phyloP scores from a whole-genome alignment of 2,329 filamentous ascomycete genomes.

The Aspergillus nomiae region DNA sequence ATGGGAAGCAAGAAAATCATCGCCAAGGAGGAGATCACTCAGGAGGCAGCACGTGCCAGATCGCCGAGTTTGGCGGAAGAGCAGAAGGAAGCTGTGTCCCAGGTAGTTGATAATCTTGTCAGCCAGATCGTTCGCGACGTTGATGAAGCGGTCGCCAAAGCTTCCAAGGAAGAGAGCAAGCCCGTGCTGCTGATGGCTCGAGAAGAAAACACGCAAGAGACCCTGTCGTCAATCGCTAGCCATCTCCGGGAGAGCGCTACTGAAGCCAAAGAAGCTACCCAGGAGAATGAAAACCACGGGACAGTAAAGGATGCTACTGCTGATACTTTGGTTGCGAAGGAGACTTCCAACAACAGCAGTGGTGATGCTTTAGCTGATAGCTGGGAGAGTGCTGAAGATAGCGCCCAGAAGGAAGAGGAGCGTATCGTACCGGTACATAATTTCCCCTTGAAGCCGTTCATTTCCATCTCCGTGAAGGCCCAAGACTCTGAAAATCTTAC shows the following conservation, averaged over 20 bases:
- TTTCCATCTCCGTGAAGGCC: constrained; percentile 72
- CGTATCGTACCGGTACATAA: constrained; percentile 80
- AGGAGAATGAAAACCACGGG: constrained; percentile 55
- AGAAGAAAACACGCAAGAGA: constrained; percentile 40
- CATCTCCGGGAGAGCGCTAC: constrained; percentile 43
- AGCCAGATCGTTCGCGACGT: constrained; percentile 61
- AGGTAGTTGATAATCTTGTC: constrained; percentile 69
- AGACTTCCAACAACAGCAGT: constrained; percentile 56
- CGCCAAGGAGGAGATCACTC: constrained; percentile 21
- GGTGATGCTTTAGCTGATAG: constrained; percentile 70
- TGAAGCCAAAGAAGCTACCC: constrained; percentile 50
- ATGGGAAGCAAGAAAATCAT: constrained; percentile 26
- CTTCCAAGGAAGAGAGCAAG: constrained; percentile 54
- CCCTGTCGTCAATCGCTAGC: constrained; percentile 34
- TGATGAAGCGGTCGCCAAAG: constrained; percentile 65
- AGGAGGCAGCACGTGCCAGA: constrained; percentile 18
- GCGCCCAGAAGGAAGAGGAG: constrained; percentile 66
- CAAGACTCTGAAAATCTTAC: constrained; percentile 47
- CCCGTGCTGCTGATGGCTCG: constrained; percentile 29
- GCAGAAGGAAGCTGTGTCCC: constrained; percentile 67
- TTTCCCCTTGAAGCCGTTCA: constrained; percentile 96
- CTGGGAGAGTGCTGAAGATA: constrained; percentile 82
- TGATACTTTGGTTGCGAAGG: constrained; percentile 50
- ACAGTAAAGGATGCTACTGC: constrained; percentile 55
- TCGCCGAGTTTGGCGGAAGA: constrained; percentile 33